Percentiles rank a stretch among this genome's conserved stretches.
Conservation (phyloP, 768 basidiomycete species). For the Russula olivacea region DNA sequence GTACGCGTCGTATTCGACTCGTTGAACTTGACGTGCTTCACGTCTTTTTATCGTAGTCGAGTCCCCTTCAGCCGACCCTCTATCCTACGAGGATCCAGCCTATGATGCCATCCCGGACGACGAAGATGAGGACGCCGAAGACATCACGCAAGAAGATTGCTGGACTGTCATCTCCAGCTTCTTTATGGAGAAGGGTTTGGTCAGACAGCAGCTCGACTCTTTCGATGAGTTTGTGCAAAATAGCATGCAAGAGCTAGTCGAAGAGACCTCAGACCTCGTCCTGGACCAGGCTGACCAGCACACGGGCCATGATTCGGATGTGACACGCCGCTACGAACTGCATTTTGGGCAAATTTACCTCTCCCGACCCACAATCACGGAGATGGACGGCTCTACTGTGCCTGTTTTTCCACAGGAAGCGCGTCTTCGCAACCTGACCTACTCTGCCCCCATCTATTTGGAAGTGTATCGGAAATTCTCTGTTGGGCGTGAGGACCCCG, state of each 20-base stretch:
- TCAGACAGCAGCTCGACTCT: slow-evolving; percentile 94
- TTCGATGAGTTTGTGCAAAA: slow-evolving; percentile 99
- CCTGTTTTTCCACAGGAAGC: slow-evolving; percentile 98
- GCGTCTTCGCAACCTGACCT: slow-evolving; percentile 88
- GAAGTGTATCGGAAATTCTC: slow-evolving; percentile 89
- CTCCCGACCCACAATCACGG: slow-evolving; percentile 89
- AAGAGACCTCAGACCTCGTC: slow-evolving; percentile 92
- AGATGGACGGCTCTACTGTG: slow-evolving; percentile 89
- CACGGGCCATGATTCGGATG: slow-evolving; percentile 73
- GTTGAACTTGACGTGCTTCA: slow-evolving; percentile 10
- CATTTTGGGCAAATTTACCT: slow-evolving; percentile 98
- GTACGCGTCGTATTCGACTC: slow-evolving; percentile 23
- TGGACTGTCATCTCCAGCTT: slow-evolving; percentile 96
- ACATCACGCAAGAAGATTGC: slow-evolving; percentile 89
- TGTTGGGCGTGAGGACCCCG: slow-evolving; percentile 72
- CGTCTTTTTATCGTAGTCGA: slow-evolving; percentile 22
- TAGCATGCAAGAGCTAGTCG: slow-evolving; percentile 98
- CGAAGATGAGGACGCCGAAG: slow-evolving; percentile 50
- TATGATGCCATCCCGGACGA: slow-evolving; percentile 50
- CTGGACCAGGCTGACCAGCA: slow-evolving; percentile 96
- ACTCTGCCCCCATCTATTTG: slow-evolving; percentile 91
- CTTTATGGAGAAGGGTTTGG: slow-evolving; percentile 96
- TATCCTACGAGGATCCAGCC: slow-evolving; percentile 50
- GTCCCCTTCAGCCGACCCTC: slow-evolving; percentile 18
- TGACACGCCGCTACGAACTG: slow-evolving; percentile 92